These are phyloP conservation scores for Evernia prunastri DNA, from an alignment of 495 filamentous ascomycete species.

Conservation along the genomic window DNA sequence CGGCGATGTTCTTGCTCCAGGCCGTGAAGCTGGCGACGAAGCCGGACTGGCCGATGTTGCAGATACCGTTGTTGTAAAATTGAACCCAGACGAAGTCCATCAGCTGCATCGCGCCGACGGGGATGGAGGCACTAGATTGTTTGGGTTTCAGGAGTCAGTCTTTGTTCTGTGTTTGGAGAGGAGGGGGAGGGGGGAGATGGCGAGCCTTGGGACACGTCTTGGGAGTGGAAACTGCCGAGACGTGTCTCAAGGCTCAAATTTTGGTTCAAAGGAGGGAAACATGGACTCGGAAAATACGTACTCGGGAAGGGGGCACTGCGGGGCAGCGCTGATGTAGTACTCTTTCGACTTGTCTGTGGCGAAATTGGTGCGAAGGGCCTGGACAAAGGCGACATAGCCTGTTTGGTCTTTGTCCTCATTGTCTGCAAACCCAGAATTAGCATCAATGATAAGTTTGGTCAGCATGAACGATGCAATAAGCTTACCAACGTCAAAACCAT, in stretches of 20 bases:
- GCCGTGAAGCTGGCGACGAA: constrained; percentile 36
- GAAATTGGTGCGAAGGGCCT: constrained; percentile 42
- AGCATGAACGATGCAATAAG: background rate
- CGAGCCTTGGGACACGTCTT: no score
- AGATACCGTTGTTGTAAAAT: constrained; percentile 42
- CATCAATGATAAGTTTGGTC: background rate
- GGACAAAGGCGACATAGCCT: constrained; percentile 41
- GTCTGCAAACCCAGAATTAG: constrained; percentile 23
- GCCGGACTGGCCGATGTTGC: constrained; percentile 25
- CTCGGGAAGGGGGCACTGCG: constrained; percentile 52
- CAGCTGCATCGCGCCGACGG: constrained; percentile 29
- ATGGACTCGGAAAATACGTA: no score
- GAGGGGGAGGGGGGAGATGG: no score
- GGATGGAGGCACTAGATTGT: constrained; percentile 48
- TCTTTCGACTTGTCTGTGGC: constrained; percentile 37
- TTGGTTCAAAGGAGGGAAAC: no score
- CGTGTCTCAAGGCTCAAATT: no score
- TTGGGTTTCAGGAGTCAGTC: no score
- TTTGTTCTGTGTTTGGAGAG: no score
- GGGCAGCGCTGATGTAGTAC: constrained; percentile 53
- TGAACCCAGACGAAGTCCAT: constrained; percentile 43
- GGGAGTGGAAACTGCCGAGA: no score
- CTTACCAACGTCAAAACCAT: constrained; percentile 57
- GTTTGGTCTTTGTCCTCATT: constrained; percentile 30
- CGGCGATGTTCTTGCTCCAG: constrained; percentile 41